These are phyloP conservation scores for Trichoderma erinaceum DNA, from an alignment of 495 filamentous ascomycete genomes.

Conservation along the genomic window DNA sequence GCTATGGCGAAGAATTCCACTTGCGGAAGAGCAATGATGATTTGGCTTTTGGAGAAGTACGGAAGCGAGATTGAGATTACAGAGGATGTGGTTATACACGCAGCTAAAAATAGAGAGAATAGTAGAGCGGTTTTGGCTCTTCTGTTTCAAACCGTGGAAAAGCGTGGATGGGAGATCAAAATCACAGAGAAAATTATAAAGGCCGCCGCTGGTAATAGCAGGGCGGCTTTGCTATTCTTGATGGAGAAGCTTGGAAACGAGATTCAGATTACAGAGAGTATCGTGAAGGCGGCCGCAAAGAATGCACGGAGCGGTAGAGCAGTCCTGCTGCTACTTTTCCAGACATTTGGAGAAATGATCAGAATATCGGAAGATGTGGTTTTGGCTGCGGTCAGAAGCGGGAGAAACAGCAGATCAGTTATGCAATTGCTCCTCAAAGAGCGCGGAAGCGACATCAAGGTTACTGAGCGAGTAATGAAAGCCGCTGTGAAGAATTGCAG, in stretches of 20 bases:
- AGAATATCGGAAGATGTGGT: neutral
- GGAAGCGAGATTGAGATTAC: conserved; percentile 21
- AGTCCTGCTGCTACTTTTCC: conserved; percentile 21
- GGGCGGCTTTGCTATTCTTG: neutral
- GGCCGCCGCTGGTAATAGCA: conserved; percentile 16
- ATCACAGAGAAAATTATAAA: conserved; percentile 21
- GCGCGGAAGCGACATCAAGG: neutral
- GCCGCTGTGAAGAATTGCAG: neutral
- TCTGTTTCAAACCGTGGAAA: neutral
- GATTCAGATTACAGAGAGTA: conserved; percentile 19
- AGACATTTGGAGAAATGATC: conserved; percentile 13
- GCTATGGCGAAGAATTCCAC: neutral
- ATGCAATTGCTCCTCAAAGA: neutral
- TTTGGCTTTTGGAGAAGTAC: conserved; percentile 16
- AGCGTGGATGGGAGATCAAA: conserved; percentile 15
- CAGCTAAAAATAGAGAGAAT: neutral
- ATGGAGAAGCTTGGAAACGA: neutral
- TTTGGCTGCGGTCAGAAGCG: neutral
- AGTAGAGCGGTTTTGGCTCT: neutral
- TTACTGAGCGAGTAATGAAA: neutral
- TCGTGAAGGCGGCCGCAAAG: conserved; percentile 17
- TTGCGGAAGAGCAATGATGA: neutral
- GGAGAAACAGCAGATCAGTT: neutral
- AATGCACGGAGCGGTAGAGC: conserved; percentile 12
- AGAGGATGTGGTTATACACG: conserved; percentile 15